These are phyloP conservation scores for Exophiala alcalophila DNA, from an alignment of 2,329 filamentous ascomycete genomes.

Conservation along the genomic window DNA sequence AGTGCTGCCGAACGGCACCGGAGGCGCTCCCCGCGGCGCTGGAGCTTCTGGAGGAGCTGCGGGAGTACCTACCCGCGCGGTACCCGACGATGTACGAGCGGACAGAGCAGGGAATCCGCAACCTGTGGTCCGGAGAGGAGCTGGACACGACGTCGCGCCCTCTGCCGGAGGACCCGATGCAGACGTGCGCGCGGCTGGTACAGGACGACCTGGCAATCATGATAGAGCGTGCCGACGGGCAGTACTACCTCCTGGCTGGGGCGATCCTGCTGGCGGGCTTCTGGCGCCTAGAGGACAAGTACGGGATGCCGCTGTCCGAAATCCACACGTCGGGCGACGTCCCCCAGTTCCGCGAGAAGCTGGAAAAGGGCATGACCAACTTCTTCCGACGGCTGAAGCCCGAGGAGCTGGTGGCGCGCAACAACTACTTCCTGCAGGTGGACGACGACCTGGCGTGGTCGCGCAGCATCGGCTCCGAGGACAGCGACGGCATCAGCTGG, in stretches of 20 bases:
- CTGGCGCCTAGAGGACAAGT: conserved; percentile 78
- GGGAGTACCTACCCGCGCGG: conserved; percentile 65
- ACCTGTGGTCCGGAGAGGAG: conserved; percentile 66
- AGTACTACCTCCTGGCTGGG: conserved; percentile 75
- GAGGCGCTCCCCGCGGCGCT: conserved; percentile 69
- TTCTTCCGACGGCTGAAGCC: conserved; percentile 72
- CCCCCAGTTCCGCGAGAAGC: conserved; percentile 66
- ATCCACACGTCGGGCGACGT: conserved; percentile 79
- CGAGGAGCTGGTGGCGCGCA: conserved; percentile 64
- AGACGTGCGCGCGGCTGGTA: conserved; percentile 66
- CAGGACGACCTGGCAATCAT: conserved; percentile 84
- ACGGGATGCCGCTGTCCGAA: conserved; percentile 72
- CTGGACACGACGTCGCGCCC: conserved; percentile 66
- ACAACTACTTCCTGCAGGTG: conserved; percentile 88
- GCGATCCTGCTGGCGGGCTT: conserved; percentile 75
- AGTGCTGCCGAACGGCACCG: conserved; percentile 67
- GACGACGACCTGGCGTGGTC: conserved; percentile 76
- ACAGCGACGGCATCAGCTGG: conserved; percentile 65
- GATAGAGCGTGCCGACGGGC: conserved; percentile 71
- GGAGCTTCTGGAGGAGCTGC: conserved; percentile 73
- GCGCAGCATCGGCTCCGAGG: conserved; percentile 70
- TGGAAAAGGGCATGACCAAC: conserved; percentile 75
- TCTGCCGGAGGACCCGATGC: conserved; percentile 74
- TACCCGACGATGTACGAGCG: conserved; percentile 69
- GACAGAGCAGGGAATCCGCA: conserved; percentile 65